Base-by-base conservation (phyloP, 805 yeast genomes). In the Saccharomyces cerevisiae region DNA sequence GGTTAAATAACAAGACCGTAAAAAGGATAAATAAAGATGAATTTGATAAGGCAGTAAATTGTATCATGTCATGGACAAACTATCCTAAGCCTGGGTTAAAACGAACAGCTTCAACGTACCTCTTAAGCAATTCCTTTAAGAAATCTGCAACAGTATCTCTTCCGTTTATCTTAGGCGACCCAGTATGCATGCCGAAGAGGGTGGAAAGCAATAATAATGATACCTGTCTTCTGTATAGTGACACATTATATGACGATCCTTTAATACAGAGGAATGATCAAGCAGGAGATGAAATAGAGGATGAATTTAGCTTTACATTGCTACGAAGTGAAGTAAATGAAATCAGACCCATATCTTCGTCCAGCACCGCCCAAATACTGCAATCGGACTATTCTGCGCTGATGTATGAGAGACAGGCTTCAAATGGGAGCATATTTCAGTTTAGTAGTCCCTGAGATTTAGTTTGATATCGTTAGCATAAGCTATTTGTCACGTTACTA, bases 1-100 rank as follows among this genome's bases (percentile, higher is more conserved):
- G 60, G 1, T 17, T 61, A 41, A 29, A 47, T 2, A 60, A 59
- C 49, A 43, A 41, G 5, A 50, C 51, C 3, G 57, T 59, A 11
- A 26, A 32, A 3, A 17, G 48, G 8, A 53, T 61, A 4, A 47
- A 41, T 2, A 41, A 51, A 17, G 47, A 50, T 14, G 57, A 55
- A 31, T 59, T 56, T 41, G 49, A 49, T 46, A 26, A 31, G 28
- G 27, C 47, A 13, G 24, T 17, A 36, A 53, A 31, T n/a, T 21
- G 47, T n/a, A 30, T 17, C 6, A 21, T 53, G 21, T 11, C 50
- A n/a, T 21, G 41, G 31, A 51, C 46, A 24, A 47, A 31, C 4
- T 27, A 24, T 30, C 27, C 22, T n/a, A 49, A 50, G 9, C 30
- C 21, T 8, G 10, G 6, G 5, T 36, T 49, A 17, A 49, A 49